Evolutionary conservation across 768 basidiomycete species (phyloP).

Genomic region (Polyporus arcularius): DNA sequence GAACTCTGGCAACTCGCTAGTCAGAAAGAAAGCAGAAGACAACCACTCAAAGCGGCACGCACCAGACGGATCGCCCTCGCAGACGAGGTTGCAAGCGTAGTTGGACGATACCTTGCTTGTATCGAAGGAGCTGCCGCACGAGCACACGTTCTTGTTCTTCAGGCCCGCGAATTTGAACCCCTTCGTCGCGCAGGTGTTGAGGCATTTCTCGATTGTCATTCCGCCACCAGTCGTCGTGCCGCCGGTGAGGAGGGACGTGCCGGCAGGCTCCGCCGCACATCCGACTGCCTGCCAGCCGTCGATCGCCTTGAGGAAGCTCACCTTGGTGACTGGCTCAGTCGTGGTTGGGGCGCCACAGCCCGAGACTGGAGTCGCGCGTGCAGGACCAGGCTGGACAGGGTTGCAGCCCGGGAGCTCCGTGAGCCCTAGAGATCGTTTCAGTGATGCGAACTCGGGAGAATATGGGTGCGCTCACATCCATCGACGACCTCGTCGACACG

Average conservation of each 20-base stretch:
- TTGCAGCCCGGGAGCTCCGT: slow-evolving; percentile 4
- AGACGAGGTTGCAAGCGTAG: slow-evolving; percentile 1
- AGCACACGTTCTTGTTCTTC: slow-evolving; percentile 2
- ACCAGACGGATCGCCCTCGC: neutral
- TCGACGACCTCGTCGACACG: neutral
- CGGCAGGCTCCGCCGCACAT: neutral
- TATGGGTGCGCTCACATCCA: neutral
- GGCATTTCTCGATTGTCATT: neutral
- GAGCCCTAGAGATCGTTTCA: neutral
- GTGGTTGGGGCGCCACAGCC: neutral
- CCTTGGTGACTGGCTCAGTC: neutral
- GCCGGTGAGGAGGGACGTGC: neutral
- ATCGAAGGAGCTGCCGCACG: slow-evolving; percentile 5
- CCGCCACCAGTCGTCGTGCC: neutral
- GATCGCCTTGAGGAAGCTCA: neutral
- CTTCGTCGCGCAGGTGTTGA: slow-evolving; percentile 1
- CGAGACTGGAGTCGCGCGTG: neutral
- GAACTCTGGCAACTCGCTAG: neutral
- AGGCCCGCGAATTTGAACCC: neutral
- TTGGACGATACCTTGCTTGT: slow-evolving; percentile 1
- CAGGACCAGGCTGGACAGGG: neutral
- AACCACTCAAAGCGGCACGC: neutral
- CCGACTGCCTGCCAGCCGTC: slow-evolving; percentile 1
- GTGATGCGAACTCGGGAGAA: neutral
- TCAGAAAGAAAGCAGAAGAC: too few relatives aligned